These are phyloP conservation scores for Hymenoscyphus scutula DNA, from an alignment of 2,329 filamentous ascomycete species.

Conservation along the genomic window DNA sequence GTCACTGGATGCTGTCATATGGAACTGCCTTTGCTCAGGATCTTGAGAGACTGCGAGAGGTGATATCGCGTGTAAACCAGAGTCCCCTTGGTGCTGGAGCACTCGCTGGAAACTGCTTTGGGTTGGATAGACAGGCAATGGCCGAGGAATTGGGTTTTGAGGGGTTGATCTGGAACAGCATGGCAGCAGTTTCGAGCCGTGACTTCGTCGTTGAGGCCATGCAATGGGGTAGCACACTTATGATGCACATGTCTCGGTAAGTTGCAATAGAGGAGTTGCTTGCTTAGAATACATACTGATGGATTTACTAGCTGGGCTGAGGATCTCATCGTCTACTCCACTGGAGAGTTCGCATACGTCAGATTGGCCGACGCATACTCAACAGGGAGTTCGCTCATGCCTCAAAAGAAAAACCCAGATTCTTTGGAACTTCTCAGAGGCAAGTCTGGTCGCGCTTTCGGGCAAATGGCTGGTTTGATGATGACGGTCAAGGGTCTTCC, in stretches of 20 bases:
- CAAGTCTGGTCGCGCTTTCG: conserved; percentile 73
- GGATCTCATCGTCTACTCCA: conserved; percentile 81
- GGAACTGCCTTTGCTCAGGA: conserved; percentile 70
- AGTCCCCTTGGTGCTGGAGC: conserved; percentile 46
- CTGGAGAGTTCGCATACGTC: conserved; percentile 68
- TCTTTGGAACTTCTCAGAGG: conserved; percentile 72
- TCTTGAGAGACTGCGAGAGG: conserved; percentile 72
- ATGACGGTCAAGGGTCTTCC: conserved; percentile 55
- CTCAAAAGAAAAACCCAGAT: conserved; percentile 78
- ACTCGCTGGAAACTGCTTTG: conserved; percentile 78
- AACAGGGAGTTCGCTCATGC: conserved; percentile 58
- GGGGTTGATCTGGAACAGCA: conserved; percentile 70
- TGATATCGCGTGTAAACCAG: conserved; percentile 71
- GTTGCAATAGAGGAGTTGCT: not conserved
- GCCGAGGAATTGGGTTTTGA: conserved; percentile 79
- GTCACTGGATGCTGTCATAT: conserved; percentile 77
- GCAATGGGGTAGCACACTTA: conserved; percentile 75
- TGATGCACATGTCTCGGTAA: conserved; percentile 67
- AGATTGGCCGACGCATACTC: conserved; percentile 75
- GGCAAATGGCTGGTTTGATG: conserved; percentile 78
- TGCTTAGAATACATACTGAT: not conserved
- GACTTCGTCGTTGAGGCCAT: conserved; percentile 82
- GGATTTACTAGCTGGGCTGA: conserved; percentile 61
- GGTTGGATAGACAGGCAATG: conserved; percentile 76
- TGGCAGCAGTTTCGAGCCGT: conserved; percentile 61